Conservation (phyloP, 1,139 yeast species). For the Lodderomyces jiufengensis region DNA sequence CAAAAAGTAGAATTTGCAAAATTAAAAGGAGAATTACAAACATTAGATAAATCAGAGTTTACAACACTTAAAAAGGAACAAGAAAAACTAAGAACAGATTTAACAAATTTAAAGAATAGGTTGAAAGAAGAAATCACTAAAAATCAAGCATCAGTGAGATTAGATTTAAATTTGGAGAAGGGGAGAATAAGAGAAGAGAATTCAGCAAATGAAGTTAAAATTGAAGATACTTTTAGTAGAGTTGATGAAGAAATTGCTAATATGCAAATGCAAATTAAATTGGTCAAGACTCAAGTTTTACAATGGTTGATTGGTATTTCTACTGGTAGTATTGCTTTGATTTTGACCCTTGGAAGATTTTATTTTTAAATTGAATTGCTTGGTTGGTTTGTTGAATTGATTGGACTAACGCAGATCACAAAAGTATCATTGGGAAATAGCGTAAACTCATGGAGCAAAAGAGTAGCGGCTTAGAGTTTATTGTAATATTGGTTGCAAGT, state of each 20-base stretch:
- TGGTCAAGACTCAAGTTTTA: slow-evolving; percentile 92
- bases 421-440: too few species aligned
- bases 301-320: slow-evolving; percentile 98
- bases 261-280: slow-evolving; percentile 91
- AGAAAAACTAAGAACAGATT: slow-evolving; percentile 77
- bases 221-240: slow-evolving; percentile 90
- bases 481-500: too few species aligned
- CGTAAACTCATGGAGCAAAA: too few species aligned
- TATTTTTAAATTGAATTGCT: slow-evolving; percentile 2
- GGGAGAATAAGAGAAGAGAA: slow-evolving; percentile 94
- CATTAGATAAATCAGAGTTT: slow-evolving; percentile 84
- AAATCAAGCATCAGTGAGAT: slow-evolving; percentile 83
- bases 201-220: slow-evolving; percentile 86
- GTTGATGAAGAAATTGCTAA: slow-evolving; percentile 94
- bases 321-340: slow-evolving; percentile 94
- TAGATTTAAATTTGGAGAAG: slow-evolving; percentile 88
- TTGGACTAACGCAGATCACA: too few species aligned
- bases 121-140: slow-evolving; percentile 90
- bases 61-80: slow-evolving; percentile 81
- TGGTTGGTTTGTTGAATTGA: too few species aligned
- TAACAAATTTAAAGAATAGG: slow-evolving; percentile 80
- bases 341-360: slow-evolving; percentile 79
- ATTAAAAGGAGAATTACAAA: slow-evolving; percentile 83
- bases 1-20: slow-evolving; percentile 97
- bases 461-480: too few species aligned